phyloP scores from a whole-genome alignment of 73 alveolate species.

The Urostyla sp. region DNA sequence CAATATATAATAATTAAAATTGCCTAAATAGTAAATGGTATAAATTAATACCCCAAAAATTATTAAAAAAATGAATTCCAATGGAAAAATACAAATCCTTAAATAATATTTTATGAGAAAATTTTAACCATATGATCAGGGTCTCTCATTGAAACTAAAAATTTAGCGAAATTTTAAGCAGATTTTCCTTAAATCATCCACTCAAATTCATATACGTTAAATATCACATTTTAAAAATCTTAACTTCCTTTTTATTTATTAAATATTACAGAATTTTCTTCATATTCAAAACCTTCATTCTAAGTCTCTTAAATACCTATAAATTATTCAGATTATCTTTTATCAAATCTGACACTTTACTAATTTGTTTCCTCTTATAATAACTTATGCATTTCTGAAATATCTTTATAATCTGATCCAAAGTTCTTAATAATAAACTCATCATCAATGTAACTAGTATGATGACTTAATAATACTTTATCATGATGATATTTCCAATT shows the following conservation, averaged over 20 bases:
- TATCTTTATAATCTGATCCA: not conserved
- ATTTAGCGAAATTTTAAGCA: not conserved
- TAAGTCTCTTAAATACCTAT: not conserved
- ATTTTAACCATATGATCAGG: not conserved
- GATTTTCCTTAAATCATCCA: conserved; percentile 24
- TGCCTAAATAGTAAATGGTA: conserved; percentile 3
- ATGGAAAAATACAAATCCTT: conserved; percentile 13
- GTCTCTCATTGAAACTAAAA: not conserved
- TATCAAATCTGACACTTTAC: not conserved
- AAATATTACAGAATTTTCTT: not conserved
- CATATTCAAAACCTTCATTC: conserved; percentile 32
- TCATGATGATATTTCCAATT: not conserved
- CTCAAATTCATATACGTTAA: conserved; percentile 19
- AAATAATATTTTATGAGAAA: not conserved
- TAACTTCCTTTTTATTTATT: not conserved
- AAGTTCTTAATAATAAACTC: not conserved
- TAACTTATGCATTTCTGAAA: not conserved
- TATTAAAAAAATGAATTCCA: conserved; percentile 5
- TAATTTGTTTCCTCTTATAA: not conserved
- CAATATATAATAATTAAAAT: not conserved
- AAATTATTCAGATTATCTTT: not conserved
- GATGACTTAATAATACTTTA: conserved; percentile 1
- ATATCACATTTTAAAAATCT: conserved; percentile 11
- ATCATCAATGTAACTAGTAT: conserved; percentile 28
- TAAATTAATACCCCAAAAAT: not conserved